Evolutionary conservation across 2,329 filamentous ascomycete genomes (phyloP).

Genomic region (Zalaria obscura): DNA sequence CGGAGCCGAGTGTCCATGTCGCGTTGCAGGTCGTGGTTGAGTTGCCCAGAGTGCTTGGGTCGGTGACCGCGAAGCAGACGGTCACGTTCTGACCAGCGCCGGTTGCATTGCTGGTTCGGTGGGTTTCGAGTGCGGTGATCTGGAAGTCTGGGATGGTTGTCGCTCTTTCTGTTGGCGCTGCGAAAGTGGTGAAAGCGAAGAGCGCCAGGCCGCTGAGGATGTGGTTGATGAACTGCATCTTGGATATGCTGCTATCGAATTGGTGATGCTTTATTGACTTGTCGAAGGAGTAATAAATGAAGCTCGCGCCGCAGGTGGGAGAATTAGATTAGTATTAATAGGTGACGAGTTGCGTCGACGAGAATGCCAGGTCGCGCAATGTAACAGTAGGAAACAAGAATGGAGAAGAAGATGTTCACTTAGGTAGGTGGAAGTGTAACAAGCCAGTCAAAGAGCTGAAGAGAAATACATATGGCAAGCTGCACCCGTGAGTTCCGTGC

Average conservation of each 20-base stretch:
- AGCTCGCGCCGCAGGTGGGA: not conserved
- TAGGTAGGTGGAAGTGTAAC: too few relatives aligned
- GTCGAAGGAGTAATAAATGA: not conserved
- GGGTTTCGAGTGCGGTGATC: slow-evolving; percentile 1
- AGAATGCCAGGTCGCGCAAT: too few relatives aligned
- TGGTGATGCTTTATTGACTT: too few relatives aligned
- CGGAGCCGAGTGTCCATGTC: slow-evolving; percentile 3
- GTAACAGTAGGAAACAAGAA: too few relatives aligned
- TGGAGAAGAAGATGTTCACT: too few relatives aligned
- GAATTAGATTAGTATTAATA: not conserved
- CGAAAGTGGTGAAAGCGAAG: not conserved
- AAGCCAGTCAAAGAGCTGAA: too few relatives aligned
- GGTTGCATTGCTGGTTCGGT: not conserved
- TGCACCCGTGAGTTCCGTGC: too few relatives aligned
- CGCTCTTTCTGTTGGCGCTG: slow-evolving; percentile 1
- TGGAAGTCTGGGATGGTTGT: not conserved
- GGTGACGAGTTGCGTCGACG: too few relatives aligned
- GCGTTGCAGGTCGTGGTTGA: slow-evolving; percentile 1
- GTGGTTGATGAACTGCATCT: not conserved
- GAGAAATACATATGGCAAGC: too few relatives aligned
- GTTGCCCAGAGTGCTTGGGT: not conserved
- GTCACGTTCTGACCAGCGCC: slow-evolving; percentile 2
- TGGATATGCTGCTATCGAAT: not conserved
- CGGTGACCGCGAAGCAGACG: slow-evolving; percentile 4
- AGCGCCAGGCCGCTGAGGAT: not conserved